Evolutionary conservation across 306 rosid species (phyloP).

Genomic region (Lotus japonicus): DNA sequence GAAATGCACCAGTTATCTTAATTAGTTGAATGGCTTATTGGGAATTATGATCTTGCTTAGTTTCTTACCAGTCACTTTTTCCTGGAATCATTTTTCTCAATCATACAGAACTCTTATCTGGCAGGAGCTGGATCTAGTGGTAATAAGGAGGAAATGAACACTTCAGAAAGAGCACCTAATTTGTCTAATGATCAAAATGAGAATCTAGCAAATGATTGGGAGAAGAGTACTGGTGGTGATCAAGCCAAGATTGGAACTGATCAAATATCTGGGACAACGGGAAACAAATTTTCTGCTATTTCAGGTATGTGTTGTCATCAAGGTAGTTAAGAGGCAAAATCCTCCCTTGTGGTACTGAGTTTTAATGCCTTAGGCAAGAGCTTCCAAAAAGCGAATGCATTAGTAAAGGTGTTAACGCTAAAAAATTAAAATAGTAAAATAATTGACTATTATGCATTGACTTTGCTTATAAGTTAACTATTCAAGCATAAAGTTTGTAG

Average conservation of each 20-base stretch:
- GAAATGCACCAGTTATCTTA: not conserved
- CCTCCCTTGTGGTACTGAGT: not conserved
- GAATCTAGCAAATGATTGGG: slow-evolving; percentile 11
- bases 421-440: not conserved
- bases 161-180: slow-evolving; percentile 20
- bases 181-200: slow-evolving; percentile 23
- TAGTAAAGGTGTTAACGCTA: not conserved
- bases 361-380: not conserved
- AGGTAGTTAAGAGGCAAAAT: not conserved
- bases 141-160: slow-evolving; percentile 27
- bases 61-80: not conserved
- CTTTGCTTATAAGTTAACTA: not conserved
- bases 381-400: not conserved
- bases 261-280: slow-evolving; percentile 23
- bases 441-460: not conserved
- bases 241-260: slow-evolving; percentile 17
- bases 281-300: slow-evolving; percentile 22
- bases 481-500: not conserved
- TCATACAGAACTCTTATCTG: slow-evolving; percentile 25
- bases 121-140: slow-evolving; percentile 53
- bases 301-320: slow-evolving; percentile 35
- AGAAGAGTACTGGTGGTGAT: slow-evolving; percentile 4
- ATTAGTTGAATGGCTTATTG: not conserved
- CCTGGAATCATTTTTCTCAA: slow-evolving; percentile 18
- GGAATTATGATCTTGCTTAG: too few species aligned